These are phyloP conservation scores for Scopulariopsis brevicaulis DNA, from an alignment of 2,329 filamentous ascomycete genomes.

Conservation along the genomic window DNA sequence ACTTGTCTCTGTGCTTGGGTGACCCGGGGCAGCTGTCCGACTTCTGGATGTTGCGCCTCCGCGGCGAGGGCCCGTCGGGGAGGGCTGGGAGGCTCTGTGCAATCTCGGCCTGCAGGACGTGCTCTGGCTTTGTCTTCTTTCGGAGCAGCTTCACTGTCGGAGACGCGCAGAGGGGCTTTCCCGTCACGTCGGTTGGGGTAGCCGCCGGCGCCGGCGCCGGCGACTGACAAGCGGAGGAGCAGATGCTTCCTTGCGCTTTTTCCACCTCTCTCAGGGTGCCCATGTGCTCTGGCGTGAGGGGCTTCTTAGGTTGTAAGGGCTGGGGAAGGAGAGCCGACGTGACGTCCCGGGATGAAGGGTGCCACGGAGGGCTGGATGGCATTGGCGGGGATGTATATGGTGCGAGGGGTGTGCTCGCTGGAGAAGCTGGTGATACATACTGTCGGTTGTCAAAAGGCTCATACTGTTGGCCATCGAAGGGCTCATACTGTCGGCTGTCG, in stretches of 20 bases:
- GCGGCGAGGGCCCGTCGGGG: slow-evolving; percentile 34
- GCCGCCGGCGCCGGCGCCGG: slow-evolving; percentile 2
- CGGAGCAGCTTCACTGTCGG: slow-evolving; percentile 38
- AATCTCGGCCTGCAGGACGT: slow-evolving; percentile 19
- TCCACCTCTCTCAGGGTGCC: neutral
- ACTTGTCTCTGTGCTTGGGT: neutral
- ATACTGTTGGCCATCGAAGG: too few species aligned
- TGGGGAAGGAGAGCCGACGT: slow-evolving; percentile 2
- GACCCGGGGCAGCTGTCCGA: slow-evolving; percentile 3
- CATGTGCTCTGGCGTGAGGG: slow-evolving; percentile 1
- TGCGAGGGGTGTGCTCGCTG: slow-evolving; percentile 5
- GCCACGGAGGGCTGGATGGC: slow-evolving; percentile 1
- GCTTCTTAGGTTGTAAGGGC: neutral
- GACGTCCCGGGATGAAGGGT: neutral
- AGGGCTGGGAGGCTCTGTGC: slow-evolving; percentile 32
- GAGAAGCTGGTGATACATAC: slow-evolving; percentile 37
- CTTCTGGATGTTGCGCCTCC: slow-evolving; percentile 1
- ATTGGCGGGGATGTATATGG: slow-evolving; percentile 3
- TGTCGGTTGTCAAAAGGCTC: slow-evolving; percentile 24
- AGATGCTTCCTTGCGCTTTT: neutral
- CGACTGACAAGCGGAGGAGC: neutral
- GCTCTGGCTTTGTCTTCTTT: slow-evolving; percentile 20
- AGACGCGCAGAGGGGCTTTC: slow-evolving; percentile 2
- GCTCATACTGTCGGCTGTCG: too few species aligned
- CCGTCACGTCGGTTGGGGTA: neutral